Evolutionary conservation across 306 rosid species (phyloP), one percentile per base, ranked within the genome.

Genomic region (Cicer cuneatum): DNA sequence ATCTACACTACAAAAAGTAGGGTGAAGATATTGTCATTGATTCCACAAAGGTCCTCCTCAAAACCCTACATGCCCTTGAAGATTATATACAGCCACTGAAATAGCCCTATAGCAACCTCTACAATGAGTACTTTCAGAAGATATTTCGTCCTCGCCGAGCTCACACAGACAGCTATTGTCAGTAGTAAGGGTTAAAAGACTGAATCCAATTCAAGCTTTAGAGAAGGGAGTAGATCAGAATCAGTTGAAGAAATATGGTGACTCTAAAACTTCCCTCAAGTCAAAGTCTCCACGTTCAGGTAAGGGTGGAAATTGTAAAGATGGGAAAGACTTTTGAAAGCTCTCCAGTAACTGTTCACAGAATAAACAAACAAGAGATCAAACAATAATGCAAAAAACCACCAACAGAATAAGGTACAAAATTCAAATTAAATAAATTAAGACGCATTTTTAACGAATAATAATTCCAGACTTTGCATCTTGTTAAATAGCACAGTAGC

Each of bases 241-340:
- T 91, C 83, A 94, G 89, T 94, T 90, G 81, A 94, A 94, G 87
- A 94, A 94, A 84, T 94, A 94, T 43, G 98, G 87, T 1, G 98
- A 91, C 69, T 87, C 86, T 74, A 91, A 77, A 68, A 94, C 98
- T 1, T 91, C 93, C 52, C 57, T 72, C 5, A 94, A 76, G 58
- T 91, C 85, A 33, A 94, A 87, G 78, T 91, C 88, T 16, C 98
- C 98, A 3, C 95, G 84, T 54, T 94, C 96, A 7, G 98, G 98
- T 84, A 94, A 86, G 11, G 89, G 76, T 5, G 98, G 98, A 71
- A 94, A 94, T 8, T 45, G 33, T 64, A 90, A 69, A 43, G 72
- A 19, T 35, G 98, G 96, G 82, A 91, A 94, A 62, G 97, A 86
- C 39, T 57, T 78, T 78, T 94, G 74, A 76, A 94, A 94, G 86